These are phyloP conservation scores for Calocybe cyanea DNA, from an alignment of 768 basidiomycete genomes.

Conservation along the genomic window DNA sequence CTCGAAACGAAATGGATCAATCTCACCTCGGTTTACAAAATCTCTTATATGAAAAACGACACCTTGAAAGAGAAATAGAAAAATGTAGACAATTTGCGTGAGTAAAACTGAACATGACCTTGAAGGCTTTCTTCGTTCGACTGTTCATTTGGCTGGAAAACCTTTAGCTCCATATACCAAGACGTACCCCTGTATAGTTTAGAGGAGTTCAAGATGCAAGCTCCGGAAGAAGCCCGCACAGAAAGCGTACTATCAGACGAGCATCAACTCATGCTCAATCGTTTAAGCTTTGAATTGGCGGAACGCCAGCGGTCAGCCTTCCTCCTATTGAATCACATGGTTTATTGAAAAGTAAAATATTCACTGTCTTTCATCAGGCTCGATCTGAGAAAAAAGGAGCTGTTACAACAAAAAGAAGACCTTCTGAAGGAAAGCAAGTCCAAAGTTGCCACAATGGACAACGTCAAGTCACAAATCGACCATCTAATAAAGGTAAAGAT, in stretches of 20 bases:
- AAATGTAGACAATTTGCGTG: constrained; percentile 92
- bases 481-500: constrained; percentile 63
- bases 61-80: constrained; percentile 88
- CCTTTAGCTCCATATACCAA: constrained; percentile 77
- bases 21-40: constrained; percentile 85
- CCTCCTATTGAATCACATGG: constrained; percentile 12
- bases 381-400: constrained; percentile 66
- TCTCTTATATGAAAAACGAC: constrained; percentile 82
- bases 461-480: constrained; percentile 75
- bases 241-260: constrained; percentile 60
- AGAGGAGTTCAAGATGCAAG: constrained; percentile 64
- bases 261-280: constrained; percentile 85
- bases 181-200: constrained; percentile 73
- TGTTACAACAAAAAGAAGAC: constrained; percentile 68
- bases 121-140: background rate
- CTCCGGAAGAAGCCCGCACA: constrained; percentile 64
- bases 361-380: constrained; percentile 41
- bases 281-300: constrained; percentile 80
- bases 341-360: background rate
- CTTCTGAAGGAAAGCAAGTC: constrained; percentile 75
- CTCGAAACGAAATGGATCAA: constrained; percentile 87
- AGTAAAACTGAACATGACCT: constrained; percentile 23
- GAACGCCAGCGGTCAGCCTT: constrained; percentile 76
- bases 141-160: background rate
- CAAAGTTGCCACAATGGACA: constrained; percentile 72